These are phyloP conservation scores for Dendrocalamus sinicus DNA, from an alignment of 176 grass and related monocot species.

Conservation along the genomic window DNA sequence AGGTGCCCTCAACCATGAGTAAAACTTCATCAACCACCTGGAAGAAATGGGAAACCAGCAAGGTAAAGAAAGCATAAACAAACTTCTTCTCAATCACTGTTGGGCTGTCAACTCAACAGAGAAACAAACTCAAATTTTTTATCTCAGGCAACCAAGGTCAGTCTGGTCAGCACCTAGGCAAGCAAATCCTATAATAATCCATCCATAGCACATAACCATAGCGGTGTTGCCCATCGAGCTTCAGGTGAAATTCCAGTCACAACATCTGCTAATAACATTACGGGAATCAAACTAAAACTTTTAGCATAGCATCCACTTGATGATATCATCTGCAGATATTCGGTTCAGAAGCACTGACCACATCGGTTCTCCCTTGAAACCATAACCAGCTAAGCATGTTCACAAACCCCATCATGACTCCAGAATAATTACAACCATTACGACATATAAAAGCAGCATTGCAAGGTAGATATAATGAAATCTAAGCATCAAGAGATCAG, in stretches of 20 bases:
- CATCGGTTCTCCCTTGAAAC: background rate
- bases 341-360: background rate
- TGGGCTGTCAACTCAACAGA: background rate
- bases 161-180: background rate
- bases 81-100: background rate
- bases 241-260: background rate
- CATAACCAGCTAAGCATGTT: background rate
- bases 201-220: background rate
- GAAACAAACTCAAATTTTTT: background rate
- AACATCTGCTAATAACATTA: background rate
- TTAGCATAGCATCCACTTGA: background rate
- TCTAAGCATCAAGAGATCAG: background rate
- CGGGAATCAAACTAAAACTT: background rate
- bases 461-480: background rate
- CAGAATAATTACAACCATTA: background rate
- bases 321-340: background rate
- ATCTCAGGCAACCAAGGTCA: background rate
- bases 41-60: background rate
- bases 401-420: background rate
- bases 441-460: background rate
- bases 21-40: too few species aligned
- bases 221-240: background rate
- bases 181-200: background rate
- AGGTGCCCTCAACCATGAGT: background rate
- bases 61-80: background rate